Conservation (phyloP, 163 green algal genomes). For the Scenedesmus sp. region DNA sequence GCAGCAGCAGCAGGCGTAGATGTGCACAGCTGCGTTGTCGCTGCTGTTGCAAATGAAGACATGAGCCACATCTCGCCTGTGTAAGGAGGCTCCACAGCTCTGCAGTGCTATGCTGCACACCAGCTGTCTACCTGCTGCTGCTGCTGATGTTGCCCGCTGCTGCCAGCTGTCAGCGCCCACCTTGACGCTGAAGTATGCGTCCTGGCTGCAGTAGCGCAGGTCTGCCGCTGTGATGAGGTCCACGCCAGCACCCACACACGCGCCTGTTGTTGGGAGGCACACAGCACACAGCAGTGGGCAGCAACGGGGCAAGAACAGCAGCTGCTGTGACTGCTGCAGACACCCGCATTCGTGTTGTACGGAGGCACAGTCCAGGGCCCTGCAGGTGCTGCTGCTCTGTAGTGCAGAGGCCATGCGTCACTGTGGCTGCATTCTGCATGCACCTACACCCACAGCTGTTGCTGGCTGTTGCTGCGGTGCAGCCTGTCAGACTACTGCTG, state of each 20-base stretch:
- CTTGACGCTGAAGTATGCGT: constrained; percentile 93
- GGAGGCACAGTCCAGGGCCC: constrained; percentile 59
- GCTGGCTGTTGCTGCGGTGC: background rate
- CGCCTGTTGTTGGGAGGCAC: constrained; percentile 55
- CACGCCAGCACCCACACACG: constrained; percentile 91
- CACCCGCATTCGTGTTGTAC: constrained; percentile 25
- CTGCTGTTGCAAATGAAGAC: background rate
- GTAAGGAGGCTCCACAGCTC: background rate
- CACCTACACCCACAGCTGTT: background rate
- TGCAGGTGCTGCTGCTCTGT: background rate
- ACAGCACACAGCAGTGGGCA: constrained; percentile 32
- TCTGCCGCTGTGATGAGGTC: constrained; percentile 93
- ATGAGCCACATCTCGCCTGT: background rate
- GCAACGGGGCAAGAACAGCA: background rate
- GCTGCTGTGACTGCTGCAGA: background rate
- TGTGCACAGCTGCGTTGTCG: background rate
- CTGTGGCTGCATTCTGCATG: no score
- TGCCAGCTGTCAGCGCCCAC: constrained; percentile 38
- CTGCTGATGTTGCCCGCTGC: background rate
- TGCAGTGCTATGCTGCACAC: no score
- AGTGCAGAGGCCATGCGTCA: background rate
- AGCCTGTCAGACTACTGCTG: background rate
- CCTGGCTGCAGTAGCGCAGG: constrained; percentile 80
- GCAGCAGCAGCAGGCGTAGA: background rate
- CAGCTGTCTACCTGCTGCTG: background rate